Base-by-base conservation (phyloP, 2,329 filamentous ascomycete species). In the Fusarium kyushuense region DNA sequence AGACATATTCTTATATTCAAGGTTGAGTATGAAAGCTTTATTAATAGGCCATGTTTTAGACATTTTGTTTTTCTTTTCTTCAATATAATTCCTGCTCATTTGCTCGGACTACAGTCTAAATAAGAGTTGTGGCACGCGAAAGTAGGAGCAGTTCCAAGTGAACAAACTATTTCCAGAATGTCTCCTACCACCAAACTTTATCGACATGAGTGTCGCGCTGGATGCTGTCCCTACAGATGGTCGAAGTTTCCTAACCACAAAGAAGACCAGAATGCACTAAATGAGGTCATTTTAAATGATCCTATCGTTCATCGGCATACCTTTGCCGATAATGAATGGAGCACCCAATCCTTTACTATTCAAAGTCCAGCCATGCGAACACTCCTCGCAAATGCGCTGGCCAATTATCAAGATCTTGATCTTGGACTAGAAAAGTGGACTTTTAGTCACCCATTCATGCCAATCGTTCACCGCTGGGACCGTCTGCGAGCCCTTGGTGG, bases 401-500 rank as follows among this genome's bases (percentile, higher is more conserved):
- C 45, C 0, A 45, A 53, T 0, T 69, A 69, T 11, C 59, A 69
- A 29, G 63, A 61, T 13, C 53, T 69, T 17, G 53, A 64, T 21
- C 53, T 47, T 2, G 58, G 57, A 0, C 43, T 67, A 2, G 38
- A 63, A 17, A 29, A 51, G 2, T 68, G 63, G 65, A 67, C 58
- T 13, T 68, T 68, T n/a, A 10, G 2, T 32, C 38, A 4, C 65
- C 63, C 0, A 66, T 62, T 30, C 58, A 43, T n/a, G 35, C 59
- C 65, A 10, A 46, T 67, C 7, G 59, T 69, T 19, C 65, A 69
- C 23, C 48, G 59, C 1, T 67, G 63, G 59, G 51, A 56, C 16
- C 47, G 52, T 6, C 52, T 66, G 1, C 16, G 30, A 10, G 29
- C 49, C 21, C 29, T 58, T 3, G 42, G 35, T 10, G 30, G 59